A percentile compares a stretch with the other conserved stretches of the same genome.
These are phyloP conservation scores for Athelia sp. DNA, from an alignment of 1,284 basidiomycete species.

Conservation along the genomic window DNA sequence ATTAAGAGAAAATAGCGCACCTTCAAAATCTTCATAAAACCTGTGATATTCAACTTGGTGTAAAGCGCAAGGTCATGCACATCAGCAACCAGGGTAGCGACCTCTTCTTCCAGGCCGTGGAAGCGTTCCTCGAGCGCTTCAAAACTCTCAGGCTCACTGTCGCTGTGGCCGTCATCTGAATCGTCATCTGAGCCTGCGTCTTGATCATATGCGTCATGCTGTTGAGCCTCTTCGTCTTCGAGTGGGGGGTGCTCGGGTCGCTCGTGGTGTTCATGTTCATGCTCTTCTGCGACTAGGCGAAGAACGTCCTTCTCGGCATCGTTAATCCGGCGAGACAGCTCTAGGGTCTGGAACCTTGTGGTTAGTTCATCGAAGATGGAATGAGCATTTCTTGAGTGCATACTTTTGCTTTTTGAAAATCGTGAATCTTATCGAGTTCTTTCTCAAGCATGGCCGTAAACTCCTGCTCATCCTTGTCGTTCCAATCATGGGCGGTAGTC, in stretches of 20 bases:
- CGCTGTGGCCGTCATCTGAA: conserved; percentile 51
- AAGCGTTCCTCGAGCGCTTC: conserved; percentile 88
- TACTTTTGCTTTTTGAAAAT: conserved; percentile 91
- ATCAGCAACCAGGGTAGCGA: conserved; percentile 94
- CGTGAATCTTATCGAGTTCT: conserved; percentile 94
- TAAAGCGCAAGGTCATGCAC: conserved; percentile 97
- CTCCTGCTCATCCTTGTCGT: conserved; percentile 71
- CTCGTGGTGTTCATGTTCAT: conserved; percentile 12
- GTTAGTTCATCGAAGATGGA: not conserved
- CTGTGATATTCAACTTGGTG: conserved; percentile 95
- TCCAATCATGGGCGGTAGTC: conserved; percentile 65
- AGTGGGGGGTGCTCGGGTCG: conserved; percentile 7
- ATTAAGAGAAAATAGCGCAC: conserved; percentile 33
- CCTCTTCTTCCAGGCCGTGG: conserved; percentile 88
- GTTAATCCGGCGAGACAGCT: conserved; percentile 76
- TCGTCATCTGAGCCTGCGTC: conserved; percentile 68
- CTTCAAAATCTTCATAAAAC: conserved; percentile 99
- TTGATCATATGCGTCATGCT: conserved; percentile 48
- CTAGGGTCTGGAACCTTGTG: conserved; percentile 67
- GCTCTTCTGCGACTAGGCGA: conserved; percentile 65
- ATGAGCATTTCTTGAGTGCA: conserved; percentile 11
- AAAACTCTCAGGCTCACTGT: conserved; percentile 59
- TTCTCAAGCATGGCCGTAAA: conserved; percentile 78
- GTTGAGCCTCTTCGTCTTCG: conserved; percentile 56
- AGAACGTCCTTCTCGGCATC: conserved; percentile 79